phyloP scores from a whole-genome alignment of 495 filamentous ascomycete species.

The Neurospora sp. region DNA sequence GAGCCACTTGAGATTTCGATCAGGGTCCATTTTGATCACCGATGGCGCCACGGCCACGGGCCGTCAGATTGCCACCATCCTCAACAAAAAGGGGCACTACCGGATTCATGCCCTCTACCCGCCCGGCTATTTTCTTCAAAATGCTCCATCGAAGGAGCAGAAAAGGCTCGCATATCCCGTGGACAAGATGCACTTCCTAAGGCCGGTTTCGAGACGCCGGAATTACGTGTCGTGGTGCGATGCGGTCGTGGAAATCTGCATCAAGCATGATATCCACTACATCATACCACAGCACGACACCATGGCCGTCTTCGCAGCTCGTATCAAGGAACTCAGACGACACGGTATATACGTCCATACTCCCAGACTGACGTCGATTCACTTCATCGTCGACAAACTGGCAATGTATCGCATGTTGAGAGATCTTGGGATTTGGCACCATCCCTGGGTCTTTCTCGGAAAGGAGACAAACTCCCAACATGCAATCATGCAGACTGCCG shows the following conservation, averaged over 20 bases:
- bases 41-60: neutral
- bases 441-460: neutral
- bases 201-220: neutral
- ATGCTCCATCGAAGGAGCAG: neutral
- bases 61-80: neutral
- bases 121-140: neutral
- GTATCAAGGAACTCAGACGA: neutral
- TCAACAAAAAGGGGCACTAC: neutral
- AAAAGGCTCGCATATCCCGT: neutral
- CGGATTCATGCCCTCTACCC: neutral
- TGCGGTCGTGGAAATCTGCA: neutral
- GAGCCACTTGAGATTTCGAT: neutral
- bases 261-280: neutral
- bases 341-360: neutral
- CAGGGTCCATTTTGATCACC: neutral
- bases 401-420: neutral
- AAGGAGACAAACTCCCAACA: neutral
- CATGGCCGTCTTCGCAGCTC: neutral
- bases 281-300: constrained; percentile 3
- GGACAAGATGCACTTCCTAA: neutral
- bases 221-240: neutral
- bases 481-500: neutral
- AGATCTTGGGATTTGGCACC: neutral
- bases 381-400: neutral
- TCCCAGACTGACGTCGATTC: neutral